phyloP scores from a whole-genome alignment of 2,329 filamentous ascomycete species.

The Ophiostoma sp. region DNA sequence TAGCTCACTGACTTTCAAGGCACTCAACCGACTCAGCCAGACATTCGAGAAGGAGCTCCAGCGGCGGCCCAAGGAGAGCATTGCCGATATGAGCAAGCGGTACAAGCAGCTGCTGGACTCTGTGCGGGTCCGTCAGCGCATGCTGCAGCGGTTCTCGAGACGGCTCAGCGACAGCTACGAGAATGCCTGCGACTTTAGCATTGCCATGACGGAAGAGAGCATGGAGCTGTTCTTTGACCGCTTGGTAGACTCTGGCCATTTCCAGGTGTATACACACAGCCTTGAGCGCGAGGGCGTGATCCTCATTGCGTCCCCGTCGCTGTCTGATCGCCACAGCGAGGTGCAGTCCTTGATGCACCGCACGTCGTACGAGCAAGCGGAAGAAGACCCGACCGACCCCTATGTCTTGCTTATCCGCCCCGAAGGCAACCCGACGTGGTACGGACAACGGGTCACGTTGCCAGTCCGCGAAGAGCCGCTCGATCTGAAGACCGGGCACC shows the following conservation, averaged over 20 bases:
- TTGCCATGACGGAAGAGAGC: constrained; percentile 58
- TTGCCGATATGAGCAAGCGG: constrained; percentile 86
- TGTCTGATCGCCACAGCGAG: constrained; percentile 70
- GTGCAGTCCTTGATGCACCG: constrained; percentile 81
- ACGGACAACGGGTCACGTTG: constrained; percentile 67
- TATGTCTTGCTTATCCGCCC: constrained; percentile 83
- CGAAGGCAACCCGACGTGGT: constrained; percentile 74
- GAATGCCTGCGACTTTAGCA: constrained; percentile 91
- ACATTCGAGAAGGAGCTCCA: constrained; percentile 92
- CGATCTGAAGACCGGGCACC: constrained; percentile 78
- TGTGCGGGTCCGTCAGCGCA: constrained; percentile 89
- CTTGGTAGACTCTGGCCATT: constrained; percentile 76
- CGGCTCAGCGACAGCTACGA: constrained; percentile 91
- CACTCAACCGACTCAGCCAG: constrained; percentile 75
- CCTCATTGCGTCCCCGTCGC: constrained; percentile 74
- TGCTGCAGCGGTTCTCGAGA: constrained; percentile 90
- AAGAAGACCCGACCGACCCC: constrained; percentile 70
- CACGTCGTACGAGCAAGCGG: constrained; percentile 48
- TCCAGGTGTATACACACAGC: constrained; percentile 69
- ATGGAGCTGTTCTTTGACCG: constrained; percentile 75
- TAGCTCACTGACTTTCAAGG: constrained; percentile 87
- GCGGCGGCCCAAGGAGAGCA: constrained; percentile 74
- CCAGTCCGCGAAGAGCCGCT: constrained; percentile 70
- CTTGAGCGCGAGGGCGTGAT: constrained; percentile 68
- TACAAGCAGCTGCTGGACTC: constrained; percentile 96